Base-by-base conservation (phyloP, 495 filamentous ascomycete species). In the Staphylotrichum tortipilum region DNA sequence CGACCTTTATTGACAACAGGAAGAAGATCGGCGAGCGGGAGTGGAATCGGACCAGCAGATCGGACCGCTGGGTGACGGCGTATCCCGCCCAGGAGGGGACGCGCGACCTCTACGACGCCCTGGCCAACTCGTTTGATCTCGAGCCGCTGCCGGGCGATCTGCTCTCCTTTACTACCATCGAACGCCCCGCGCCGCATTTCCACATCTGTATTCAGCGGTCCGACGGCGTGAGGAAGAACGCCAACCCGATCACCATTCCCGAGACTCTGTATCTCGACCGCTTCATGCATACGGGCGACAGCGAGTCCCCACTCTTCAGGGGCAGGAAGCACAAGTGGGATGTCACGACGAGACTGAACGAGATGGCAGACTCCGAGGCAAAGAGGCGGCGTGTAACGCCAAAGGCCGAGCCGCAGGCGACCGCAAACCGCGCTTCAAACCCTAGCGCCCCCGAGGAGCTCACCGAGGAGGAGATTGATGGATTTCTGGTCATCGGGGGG, bases 151-250 rank as follows among this genome's bases (percentile, higher is more conserved):
- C 81, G 7, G 76, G 79, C 11, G 70, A 74, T 7, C 67, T 78
- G 12, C 76, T 80, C 47, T 82, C 86, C 45, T 95, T 79, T 62
- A 80, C 82, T 29, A 82, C 86, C 2, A 90, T 97, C 49, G 80
- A 77, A 54, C 69, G 74, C 6, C 71, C 91, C 7, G 89, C 92
- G 3, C 91, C 90, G 0, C 76, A 97, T 38, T 71, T 96, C 14
- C 89, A 95, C 61, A 80, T 98, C 37, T 86, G 88, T 56, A 86
- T 96, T 17, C 86, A 91, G 57, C 80, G 92, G 8, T 81, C 83
- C 8, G 80, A 83, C 29, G 89, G 86, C 44, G 68, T 73, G 0
- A 83, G 76, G 59, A 96, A 95, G 54, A 88, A 88, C 9, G 81
- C 82, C 23, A 81, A 89, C 42, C 85, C 86, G 33, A 72, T 97